Evolutionary conservation across 257 asterid species (phyloP).

Genomic region (Apocynum venetum): DNA sequence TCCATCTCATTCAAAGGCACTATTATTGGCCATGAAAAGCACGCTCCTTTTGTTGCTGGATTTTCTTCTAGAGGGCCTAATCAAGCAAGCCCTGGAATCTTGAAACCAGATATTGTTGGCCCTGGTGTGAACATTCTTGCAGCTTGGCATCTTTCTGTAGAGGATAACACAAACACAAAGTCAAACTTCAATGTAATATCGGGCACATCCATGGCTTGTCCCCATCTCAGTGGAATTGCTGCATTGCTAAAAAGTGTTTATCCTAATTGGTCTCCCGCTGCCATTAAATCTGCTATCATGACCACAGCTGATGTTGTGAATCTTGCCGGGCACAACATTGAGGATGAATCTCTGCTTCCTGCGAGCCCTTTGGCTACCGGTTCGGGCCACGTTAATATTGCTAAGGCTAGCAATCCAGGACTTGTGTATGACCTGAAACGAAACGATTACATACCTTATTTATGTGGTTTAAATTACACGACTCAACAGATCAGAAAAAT

Average conservation of each 20-base stretch:
- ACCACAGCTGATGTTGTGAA: constrained; percentile 22
- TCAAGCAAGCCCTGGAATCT: constrained; percentile 19
- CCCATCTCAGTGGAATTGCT: constrained; percentile 29
- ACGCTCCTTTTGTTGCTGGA: constrained; percentile 6
- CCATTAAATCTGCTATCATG: constrained; percentile 29
- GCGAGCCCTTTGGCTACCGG: constrained; percentile 19
- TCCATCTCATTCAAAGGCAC: constrained; percentile 16
- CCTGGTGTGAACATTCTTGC: constrained; percentile 33
- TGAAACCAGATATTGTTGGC: constrained; percentile 29
- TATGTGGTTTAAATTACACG: constrained; percentile 23
- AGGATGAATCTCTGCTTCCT: constrained; percentile 9
- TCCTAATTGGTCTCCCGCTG: constrained; percentile 27
- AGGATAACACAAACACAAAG: constrained; percentile 3
- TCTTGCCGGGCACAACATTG: constrained; percentile 3
- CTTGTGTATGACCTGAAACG: constrained; percentile 17
- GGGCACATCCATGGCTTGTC: constrained; percentile 32
- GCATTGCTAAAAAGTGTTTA: constrained; percentile 25
- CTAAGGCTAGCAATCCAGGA: constrained; percentile 22
- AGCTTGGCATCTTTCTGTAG: constrained; percentile 14
- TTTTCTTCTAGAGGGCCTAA: constrained; percentile 26
- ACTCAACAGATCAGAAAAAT: background rate
- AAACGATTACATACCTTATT: constrained; percentile 21
- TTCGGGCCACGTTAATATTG: constrained; percentile 25
- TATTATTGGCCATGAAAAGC: background rate
- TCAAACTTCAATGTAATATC: constrained; percentile 19